A percentile compares a stretch with the other conserved stretches of the same genome.
phyloP scores from a whole-genome alignment of 176 grass and related monocot genomes.

The Dendrocalamus sinicus region DNA sequence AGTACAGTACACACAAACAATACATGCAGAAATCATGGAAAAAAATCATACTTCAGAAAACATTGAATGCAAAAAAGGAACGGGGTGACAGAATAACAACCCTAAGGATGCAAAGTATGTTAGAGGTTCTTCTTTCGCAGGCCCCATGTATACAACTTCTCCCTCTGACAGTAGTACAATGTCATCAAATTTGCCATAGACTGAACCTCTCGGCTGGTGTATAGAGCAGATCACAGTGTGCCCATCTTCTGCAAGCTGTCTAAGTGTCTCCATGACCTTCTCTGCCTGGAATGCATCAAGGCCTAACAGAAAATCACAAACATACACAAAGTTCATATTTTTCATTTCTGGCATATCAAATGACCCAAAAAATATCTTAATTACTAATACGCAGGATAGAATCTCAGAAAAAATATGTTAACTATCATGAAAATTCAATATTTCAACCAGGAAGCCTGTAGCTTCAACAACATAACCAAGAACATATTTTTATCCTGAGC shows the following conservation, averaged over 20 bases:
- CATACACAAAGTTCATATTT: conserved; percentile 12
- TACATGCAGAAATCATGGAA: conserved; percentile 29
- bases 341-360: background rate
- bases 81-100: conserved; percentile 53
- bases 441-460: background rate
- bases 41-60: conserved; percentile 14
- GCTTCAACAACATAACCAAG: background rate
- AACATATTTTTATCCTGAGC: background rate
- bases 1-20: background rate
- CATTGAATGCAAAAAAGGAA: background rate
- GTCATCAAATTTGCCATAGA: conserved; percentile 98
- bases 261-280: conserved; percentile 98
- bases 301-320: conserved; percentile 50
- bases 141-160: conserved; percentile 78
- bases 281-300: conserved; percentile 99
- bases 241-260: conserved; percentile 87
- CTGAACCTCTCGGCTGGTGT: conserved; percentile 92
- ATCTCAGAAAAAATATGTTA: background rate
- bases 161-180: conserved; percentile 88
- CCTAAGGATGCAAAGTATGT: conserved; percentile 78
- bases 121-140: conserved; percentile 86
- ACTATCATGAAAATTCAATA: background rate
- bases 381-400: background rate
- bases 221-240: conserved; percentile 97
- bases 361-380: background rate